These are phyloP conservation scores for Buxus sempervirens DNA, from an alignment of 164 flowering plant genomes.

Conservation along the genomic window DNA sequence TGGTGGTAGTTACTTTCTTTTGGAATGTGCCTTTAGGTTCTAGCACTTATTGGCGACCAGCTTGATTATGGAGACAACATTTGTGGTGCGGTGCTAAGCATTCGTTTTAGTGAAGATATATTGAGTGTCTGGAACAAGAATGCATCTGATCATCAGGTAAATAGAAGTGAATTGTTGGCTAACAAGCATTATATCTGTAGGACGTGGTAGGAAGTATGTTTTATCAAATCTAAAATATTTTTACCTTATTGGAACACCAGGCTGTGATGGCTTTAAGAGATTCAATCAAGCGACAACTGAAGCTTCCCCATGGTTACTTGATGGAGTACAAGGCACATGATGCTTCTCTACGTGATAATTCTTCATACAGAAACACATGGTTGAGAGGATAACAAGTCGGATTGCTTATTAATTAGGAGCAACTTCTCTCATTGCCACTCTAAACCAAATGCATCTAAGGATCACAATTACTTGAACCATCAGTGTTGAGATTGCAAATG, in stretches of 20 bases:
- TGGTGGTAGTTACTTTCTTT: background rate
- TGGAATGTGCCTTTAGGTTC: constrained; percentile 48
- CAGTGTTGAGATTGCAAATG: too few species aligned
- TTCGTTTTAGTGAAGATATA: constrained; percentile 91
- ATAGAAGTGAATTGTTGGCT: constrained; percentile 3
- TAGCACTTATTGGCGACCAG: constrained; percentile 92
- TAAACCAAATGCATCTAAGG: too few species aligned
- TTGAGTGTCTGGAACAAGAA: constrained; percentile 93
- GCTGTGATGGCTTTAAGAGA: constrained; percentile 91
- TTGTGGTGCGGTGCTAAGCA: constrained; percentile 91
- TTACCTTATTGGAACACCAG: constrained; percentile 24
- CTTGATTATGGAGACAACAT: constrained; percentile 85
- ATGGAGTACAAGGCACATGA: constrained; percentile 99
- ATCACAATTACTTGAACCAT: too few species aligned
- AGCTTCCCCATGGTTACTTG: constrained; percentile 84
- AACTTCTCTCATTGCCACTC: too few species aligned
- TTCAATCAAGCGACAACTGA: constrained; percentile 78
- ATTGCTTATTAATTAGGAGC: too few species aligned
- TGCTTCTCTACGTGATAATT: constrained; percentile 87
- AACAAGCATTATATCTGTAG: background rate
- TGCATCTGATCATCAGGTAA: constrained; percentile 94
- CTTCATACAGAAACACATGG: constrained; percentile 94
- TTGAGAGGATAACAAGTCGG: constrained; percentile 55
- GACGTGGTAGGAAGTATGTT: background rate
- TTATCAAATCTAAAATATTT: constrained; percentile 8